These are phyloP conservation scores for Penicillium occitanis DNA, from an alignment of 2,329 filamentous ascomycete species.

Conservation along the genomic window DNA sequence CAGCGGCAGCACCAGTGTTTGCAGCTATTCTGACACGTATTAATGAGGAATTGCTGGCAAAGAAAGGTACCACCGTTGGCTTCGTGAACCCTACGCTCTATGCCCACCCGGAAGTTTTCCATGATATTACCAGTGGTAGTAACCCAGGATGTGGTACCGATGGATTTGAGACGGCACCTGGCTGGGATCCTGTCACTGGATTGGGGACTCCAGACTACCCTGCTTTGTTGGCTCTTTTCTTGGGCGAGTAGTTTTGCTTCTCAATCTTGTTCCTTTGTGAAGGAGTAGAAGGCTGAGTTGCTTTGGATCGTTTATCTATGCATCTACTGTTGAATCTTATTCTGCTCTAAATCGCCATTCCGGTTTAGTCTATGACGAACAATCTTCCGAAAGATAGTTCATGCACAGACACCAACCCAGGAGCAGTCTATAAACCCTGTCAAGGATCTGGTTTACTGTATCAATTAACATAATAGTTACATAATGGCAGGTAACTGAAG, in stretches of 20 bases:
- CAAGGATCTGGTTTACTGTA: not conserved
- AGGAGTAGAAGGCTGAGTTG: too few relatives aligned
- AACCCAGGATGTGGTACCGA: constrained; percentile 34
- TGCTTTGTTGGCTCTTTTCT: constrained; percentile 34
- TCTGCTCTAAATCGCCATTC: not conserved
- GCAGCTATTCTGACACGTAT: constrained; percentile 61
- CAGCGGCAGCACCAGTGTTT: constrained; percentile 58
- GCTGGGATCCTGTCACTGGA: constrained; percentile 36
- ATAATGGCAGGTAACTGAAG: not conserved
- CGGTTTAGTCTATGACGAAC: not conserved
- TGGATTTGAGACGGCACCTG: constrained; percentile 30
- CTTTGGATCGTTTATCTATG: not conserved
- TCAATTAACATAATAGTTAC: not conserved
- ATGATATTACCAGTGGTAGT: constrained; percentile 33
- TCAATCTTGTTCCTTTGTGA: too few relatives aligned
- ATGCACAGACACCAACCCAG: not conserved
- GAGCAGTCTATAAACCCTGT: not conserved
- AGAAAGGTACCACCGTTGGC: constrained; percentile 53
- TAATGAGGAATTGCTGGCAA: constrained; percentile 59
- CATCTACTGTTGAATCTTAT: not conserved
- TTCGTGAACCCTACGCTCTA: constrained; percentile 65
- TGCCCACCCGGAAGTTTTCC: constrained; percentile 34
- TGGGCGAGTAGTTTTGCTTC: constrained; percentile 23
- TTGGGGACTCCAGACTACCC: constrained; percentile 37
- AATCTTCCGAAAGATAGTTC: not conserved